phyloP scores from a whole-genome alignment of 257 asterid species.

The Nicotiana sylvestris region DNA sequence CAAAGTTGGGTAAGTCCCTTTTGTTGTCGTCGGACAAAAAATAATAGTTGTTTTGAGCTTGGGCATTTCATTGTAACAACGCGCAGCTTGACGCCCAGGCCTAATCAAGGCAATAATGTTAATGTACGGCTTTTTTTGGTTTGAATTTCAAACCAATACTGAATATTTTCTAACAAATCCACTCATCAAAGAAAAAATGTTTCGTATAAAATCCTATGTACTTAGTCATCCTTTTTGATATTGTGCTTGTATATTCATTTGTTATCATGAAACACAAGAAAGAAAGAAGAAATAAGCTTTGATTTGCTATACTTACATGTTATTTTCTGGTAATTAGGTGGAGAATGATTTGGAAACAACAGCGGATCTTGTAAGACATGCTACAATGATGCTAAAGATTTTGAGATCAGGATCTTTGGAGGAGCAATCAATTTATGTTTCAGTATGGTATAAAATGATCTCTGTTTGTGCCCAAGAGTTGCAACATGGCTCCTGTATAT shows the following conservation, averaged over 20 bases:
- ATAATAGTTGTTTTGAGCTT: neutral
- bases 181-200: neutral
- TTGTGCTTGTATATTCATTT: neutral
- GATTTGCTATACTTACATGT: slow-evolving; percentile 10
- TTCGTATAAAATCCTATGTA: neutral
- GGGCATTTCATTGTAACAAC: neutral
- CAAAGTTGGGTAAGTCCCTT: neutral
- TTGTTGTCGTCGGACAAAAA: neutral
- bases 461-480: slow-evolving; percentile 60
- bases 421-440: slow-evolving; percentile 48
- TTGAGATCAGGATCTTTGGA: slow-evolving; percentile 51
- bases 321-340: slow-evolving; percentile 43
- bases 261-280: neutral
- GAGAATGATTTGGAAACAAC: slow-evolving; percentile 53
- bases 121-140: neutral
- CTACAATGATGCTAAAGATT: slow-evolving; percentile 55
- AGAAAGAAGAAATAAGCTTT: neutral
- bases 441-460: slow-evolving; percentile 59
- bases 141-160: neutral
- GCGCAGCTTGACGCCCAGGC: neutral
- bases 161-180: neutral
- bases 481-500: slow-evolving; percentile 61
- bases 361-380: slow-evolving; percentile 59
- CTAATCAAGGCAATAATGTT: neutral
- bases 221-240: neutral